These are phyloP conservation scores for Periconia macrospinosa DNA, from an alignment of 2,329 filamentous ascomycete genomes.

Conservation along the genomic window DNA sequence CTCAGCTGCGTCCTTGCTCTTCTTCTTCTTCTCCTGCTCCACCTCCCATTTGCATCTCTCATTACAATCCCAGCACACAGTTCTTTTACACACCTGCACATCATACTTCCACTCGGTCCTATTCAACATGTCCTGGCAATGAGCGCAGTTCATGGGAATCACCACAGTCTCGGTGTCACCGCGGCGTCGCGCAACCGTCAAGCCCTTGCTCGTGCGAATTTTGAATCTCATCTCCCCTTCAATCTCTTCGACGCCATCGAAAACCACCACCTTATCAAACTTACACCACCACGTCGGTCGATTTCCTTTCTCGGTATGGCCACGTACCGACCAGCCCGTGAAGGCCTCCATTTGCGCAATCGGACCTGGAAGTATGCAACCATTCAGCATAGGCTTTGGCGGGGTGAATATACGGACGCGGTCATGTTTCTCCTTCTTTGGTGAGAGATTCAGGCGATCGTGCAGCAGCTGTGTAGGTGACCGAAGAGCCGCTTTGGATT, in stretches of 20 bases:
- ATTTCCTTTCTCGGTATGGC: slow-evolving; percentile 21
- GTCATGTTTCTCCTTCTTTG: slow-evolving; percentile 18
- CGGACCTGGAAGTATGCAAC: slow-evolving; percentile 34
- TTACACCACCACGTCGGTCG: slow-evolving; percentile 41
- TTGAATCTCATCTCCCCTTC: slow-evolving; percentile 16
- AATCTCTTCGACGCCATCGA: slow-evolving; percentile 27
- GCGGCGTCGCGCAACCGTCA: slow-evolving; percentile 30
- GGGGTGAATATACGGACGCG: slow-evolving; percentile 29
- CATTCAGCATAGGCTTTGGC: slow-evolving; percentile 25
- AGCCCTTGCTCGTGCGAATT: slow-evolving; percentile 33
- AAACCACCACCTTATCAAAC: slow-evolving; percentile 36
- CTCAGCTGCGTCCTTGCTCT: background rate
- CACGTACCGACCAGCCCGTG: slow-evolving; percentile 29
- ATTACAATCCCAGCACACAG: slow-evolving; percentile 38
- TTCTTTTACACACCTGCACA: slow-evolving; percentile 33
- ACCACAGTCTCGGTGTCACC: slow-evolving; percentile 34
- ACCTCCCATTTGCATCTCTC: slow-evolving; percentile 37
- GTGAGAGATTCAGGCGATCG: slow-evolving; percentile 29
- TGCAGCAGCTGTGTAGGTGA: slow-evolving; percentile 36
- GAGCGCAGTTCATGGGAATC: slow-evolving; percentile 33
- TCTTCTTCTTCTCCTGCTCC: slow-evolving; percentile 15
- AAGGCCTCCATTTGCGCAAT: slow-evolving; percentile 22
- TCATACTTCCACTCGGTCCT: slow-evolving; percentile 40
- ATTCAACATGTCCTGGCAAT: slow-evolving; percentile 39
- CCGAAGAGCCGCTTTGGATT: slow-evolving; percentile 29